Base-by-base conservation (phyloP, 2,329 filamentous ascomycete genomes). In the Aquanectria penicillioides region DNA sequence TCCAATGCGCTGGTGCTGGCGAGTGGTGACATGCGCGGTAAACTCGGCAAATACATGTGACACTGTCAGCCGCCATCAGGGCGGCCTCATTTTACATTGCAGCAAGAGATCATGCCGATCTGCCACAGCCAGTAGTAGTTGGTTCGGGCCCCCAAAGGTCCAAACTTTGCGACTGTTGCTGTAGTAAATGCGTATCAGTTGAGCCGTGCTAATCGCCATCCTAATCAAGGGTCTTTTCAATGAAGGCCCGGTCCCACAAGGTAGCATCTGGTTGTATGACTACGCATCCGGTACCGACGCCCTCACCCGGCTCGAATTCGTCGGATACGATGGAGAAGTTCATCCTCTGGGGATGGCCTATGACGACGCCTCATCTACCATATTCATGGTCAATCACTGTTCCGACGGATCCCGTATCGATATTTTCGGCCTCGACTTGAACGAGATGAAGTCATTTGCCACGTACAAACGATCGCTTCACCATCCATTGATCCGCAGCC, bases 331-430 rank as follows among this genome's bases (percentile, higher is more conserved):
- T 9, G 40, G 31, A n/a, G 41, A 48, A n/a, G n/a, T 80, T 13
- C 79, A 78, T 60, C 75, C 76, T 0, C 56, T 81, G 2, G 79
- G 79, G 5, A 58, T 81, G 41, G 76, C 73, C 1, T 78, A 71
- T 40, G 69, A 81, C 33, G 70, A 71, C 46, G 33, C 66, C 2
- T 71, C 74, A 0, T 73, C 70, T 0, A 75, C 72, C 1, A 65
- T 81, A 0, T 76, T 77, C 25, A 73, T 76, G 4, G 64, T 69
- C 1, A 81, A 74, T 64, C 77, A 80, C 46, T 72, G 73, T 13
- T 64, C 67, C 4, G 71, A 70, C 9, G 72, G 74, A 9, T 62
- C 77, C 4, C 68, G 73, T 0, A 71, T 81, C 26, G 79, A 81
- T 37, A 34, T 75, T 22, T 81, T 81, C 63, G 67, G 66, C 29